Conservation (phyloP, 768 basidiomycete genomes). For the Hirschioporus abietinus region DNA sequence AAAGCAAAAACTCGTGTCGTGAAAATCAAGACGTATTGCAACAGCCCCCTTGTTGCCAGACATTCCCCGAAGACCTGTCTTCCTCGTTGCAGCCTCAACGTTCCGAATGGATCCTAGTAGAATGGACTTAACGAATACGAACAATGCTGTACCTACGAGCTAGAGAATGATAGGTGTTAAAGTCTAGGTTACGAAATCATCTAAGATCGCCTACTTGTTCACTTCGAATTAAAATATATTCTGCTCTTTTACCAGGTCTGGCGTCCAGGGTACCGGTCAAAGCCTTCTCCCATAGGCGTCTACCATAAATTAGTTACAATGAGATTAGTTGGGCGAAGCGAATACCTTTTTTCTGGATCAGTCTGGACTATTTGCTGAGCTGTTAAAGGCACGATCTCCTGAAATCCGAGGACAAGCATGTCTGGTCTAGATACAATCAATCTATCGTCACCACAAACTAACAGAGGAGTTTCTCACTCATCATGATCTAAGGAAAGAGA, state of each 20-base stretch:
- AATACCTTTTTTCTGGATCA: slow-evolving; percentile 84
- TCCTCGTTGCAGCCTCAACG: slow-evolving; percentile 88
- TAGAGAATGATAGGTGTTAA: slow-evolving; percentile 25
- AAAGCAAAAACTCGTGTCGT: slow-evolving; percentile 92
- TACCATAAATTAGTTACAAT: slow-evolving; percentile 27
- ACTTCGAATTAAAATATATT: slow-evolving; percentile 84
- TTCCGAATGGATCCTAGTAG: slow-evolving; percentile 78
- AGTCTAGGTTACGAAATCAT: slow-evolving; percentile 7
- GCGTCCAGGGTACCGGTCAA: slow-evolving; percentile 75
- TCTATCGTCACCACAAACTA: slow-evolving; percentile 5
- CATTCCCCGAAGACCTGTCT: slow-evolving; percentile 92
- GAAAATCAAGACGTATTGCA: slow-evolving; percentile 86
- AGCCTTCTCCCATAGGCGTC: slow-evolving; percentile 80
- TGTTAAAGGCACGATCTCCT: slow-evolving; percentile 97
- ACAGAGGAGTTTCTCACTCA: slow-evolving; percentile 38
- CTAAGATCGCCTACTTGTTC: slow-evolving; percentile 63
- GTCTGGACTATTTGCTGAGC: slow-evolving; percentile 96
- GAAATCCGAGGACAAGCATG: slow-evolving; percentile 86
- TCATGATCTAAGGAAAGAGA: slow-evolving; percentile 24
- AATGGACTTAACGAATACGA: slow-evolving; percentile 77
- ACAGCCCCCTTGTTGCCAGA: slow-evolving; percentile 98
- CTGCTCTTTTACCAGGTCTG: slow-evolving; percentile 58
- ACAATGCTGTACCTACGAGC: slow-evolving; percentile 92
- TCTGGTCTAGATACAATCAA: slow-evolving; percentile 56
- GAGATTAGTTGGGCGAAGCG: neutral